Base-by-base conservation (phyloP, 768 basidiomycete genomes). In the Trametes coccinea region DNA sequence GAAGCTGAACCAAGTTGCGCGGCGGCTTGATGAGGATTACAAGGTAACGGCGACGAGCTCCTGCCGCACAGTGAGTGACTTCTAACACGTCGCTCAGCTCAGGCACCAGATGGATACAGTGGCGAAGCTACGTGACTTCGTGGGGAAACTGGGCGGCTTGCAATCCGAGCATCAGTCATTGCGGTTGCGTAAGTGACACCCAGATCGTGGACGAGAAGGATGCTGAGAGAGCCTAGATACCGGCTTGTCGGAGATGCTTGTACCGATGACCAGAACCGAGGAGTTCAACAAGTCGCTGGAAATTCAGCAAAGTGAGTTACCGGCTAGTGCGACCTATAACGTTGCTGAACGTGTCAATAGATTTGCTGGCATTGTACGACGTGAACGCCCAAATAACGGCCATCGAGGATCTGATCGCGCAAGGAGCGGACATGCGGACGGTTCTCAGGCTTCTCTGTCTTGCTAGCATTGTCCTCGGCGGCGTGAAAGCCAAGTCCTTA, bases 281-380 rank as follows among this genome's bases (percentile, higher is more conserved):
- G 77, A 88, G 48, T 99, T 99, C 77, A 93, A 94, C 75, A 90
- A 87, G 70, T 90, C 88, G 10, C 79, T 99, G 9, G 95, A 98
- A 76, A 90, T 97, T 13, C 96, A 98, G 70, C 97, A 98, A 74
- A 98, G 95, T 94, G 69, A 70, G 84, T 72, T 31, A 13, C 27
- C 8, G 31, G 41, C 14, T 22, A 11, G n/a, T 16, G 29, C n/a
- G 13, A 3, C 8, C 30, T n/a, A 40, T 14, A 64, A 29, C 4
- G 27, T 13, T n/a, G 39, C 45, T 44, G 16, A 22, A 31, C 68
- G 34, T 34, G 27, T 37, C 44, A 46, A 10, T 70, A 98, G 95
- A 98, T 73, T 80, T 99, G n/a, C 83, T 98, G 33, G 93, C 95
- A 6, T 95, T 94, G 6, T 94, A 95, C 70, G 91, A 98, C 67